Base-by-base conservation (phyloP, 345 rosid species). In the Triadica sebifera region DNA sequence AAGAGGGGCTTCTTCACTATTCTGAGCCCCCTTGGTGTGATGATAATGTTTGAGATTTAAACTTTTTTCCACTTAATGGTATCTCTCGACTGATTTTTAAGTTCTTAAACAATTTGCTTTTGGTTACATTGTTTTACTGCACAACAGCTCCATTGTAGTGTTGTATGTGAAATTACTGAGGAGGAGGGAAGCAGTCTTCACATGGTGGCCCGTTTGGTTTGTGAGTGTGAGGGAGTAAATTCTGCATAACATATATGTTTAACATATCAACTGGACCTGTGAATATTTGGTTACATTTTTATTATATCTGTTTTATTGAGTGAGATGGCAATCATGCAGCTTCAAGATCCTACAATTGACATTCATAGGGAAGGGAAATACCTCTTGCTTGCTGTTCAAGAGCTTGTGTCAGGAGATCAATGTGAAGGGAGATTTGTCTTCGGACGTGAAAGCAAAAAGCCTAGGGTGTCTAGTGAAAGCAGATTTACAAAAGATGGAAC, bases 351-450 rank as follows among this genome's bases (percentile, higher is more conserved):
- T 45, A 81, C 72, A 73, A 16, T 88, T 49, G 99, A 93, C 81
- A 87, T 93, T 51, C 87, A 85, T 84, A 90, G 87, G 85, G 96
- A 91, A 88, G 99, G 94, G 65, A 93, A 91, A 68, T 90, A 95
- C 83, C 86, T 95, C 58, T 84, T 93, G 90, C 90, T 88, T 67
- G 94, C 99, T 15, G 89, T 95, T 74, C 96, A 93, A 77, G 99
- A 93, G 84, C 88, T 95, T 60, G 93, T 91, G 2, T 85, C 92
- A 6, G 97, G 96, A 71, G 99, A 95, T 83, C 92, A 86, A 79
- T 91, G 97, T 71, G 99, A 95, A 88, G 99, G 99, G 24, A 87
- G 96, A 72, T 95, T 93, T 58, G 99, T 95, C 16, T 95, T 95
- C 73, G 97, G 99, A 10, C 98, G 99, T 16, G 87, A 87, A 72